Evolutionary conservation across 805 yeast genomes (phyloP), one percentile per base, ranked within the genome.

Genomic region (Candida broadrunensis): DNA sequence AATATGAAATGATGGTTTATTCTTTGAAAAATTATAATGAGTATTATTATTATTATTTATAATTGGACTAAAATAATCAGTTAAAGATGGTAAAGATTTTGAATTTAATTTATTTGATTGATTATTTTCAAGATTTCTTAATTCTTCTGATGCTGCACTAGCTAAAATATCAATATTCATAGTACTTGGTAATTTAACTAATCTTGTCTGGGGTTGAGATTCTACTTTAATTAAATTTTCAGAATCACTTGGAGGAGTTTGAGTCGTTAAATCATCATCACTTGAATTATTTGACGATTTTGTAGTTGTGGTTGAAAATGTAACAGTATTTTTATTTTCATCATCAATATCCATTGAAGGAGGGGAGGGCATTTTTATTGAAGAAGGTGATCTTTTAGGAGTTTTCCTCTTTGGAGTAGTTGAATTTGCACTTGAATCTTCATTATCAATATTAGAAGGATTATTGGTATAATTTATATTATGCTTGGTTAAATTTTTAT

Each of bases 81-180:
- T 63, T 38, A 77, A 60, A 15, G 79, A 72, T 11, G 81, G 82
- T 25, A 77, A 60, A 6, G 80, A 74, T 52, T 72, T 75, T n/a
- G 75, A 72, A 15, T 29, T 19, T 4, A 27, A 23, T 14, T 29
- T 24, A 2, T 14, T 30, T 9, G 36, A 16, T 12, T 18, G 14
- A 3, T 24, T 29, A n/a, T 27, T 31, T 46, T 70, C 69, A 44
- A 77, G 47, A 43, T 67, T 65, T 40, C 67, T 67, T 42, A 77
- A 62, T 54, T 77, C 82, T 51, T 76, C 78, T 3, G 78, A 67
- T 3, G 82, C 81, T 5, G 81, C 80, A 11, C 73, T 61, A 5
- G 81, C 81, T 36, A 77, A 56, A 2, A 75, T 60, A 51, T 77
- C 78, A 37, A 77, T 77, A 49, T 36, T 41, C 38, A 26, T 35